Evolutionary conservation across 768 basidiomycete genomes (phyloP), one percentile per base, ranked within the genome.

Genomic region (Lentinula edodes): DNA sequence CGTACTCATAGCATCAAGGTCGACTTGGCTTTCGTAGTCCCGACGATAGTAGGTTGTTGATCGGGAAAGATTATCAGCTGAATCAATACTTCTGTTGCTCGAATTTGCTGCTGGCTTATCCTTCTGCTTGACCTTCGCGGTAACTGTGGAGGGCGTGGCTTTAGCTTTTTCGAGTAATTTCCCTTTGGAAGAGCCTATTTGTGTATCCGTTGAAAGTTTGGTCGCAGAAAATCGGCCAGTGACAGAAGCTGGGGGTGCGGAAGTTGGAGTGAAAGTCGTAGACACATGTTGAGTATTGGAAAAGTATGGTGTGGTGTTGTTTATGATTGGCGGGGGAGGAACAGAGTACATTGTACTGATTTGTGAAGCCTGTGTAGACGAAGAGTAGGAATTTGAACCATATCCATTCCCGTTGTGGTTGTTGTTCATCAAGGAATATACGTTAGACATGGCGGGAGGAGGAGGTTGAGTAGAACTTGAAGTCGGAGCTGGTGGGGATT

Each of bases 11-110:
- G n/a, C 38, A 5, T 60, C 46, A 13, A 39, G 16, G 20, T 35
- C 46, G 28, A 45, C 34, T 28, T 52, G 59, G 10, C 18, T 63
- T 57, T 71, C 75, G 70, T 80, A 75, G 60, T 75, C 65, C 39
- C 68, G 71, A 43, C 76, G 69, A 43, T 73, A 76, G 55, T 74
- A 67, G 2, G 32, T 42, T 3, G 55, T 35, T 6, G 63, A 54
- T 18, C 63, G 62, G 8, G 58, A 20, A 15, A 6, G 20, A 41
- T 20, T 39, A 4, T 42, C 41, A 42, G 9, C 5, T 20, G 55
- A 43, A 13, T 41, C 34, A 20, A 35, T 35, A 18, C 5, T 39
- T 18, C 41, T 56, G 43, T 34, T 45, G 39, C 13, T 34, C 10
- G 38, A 15, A 10, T 32, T 56, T 28, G 23, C 35, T 15, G 35